Base-by-base conservation (phyloP, 306 rosid species). In the Vigna nakashimae region DNA sequence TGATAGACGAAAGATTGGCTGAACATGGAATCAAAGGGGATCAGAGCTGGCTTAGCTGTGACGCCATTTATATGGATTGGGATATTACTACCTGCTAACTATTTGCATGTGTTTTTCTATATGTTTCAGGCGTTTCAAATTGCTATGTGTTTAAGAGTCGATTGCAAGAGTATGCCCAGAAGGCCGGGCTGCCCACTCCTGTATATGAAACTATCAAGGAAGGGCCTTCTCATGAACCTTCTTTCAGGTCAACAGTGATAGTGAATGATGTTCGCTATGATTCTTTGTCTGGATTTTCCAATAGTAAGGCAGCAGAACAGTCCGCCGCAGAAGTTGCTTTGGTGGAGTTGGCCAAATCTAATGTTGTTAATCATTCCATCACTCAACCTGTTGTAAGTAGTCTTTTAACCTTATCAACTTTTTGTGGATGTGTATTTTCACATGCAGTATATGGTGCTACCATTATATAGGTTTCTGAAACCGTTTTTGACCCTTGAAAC, bases 311-410 rank as follows among this genome's bases (percentile, higher is more conserved):
- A 24, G 98, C 99, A 28, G 97, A 95, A 83, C 98, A 95, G 84
- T 95, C 96, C 9, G 99, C 98, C 69, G 97, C 99, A 0, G 99
- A 95, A 84, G 93, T 95, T 82, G 98, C 99, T 67, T 88, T 95
- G 45, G 36, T 56, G 80, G 96, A 90, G 85, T 80, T 95, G 84
- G 86, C 89, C 52, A 92, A 91, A 72, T 79, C 92, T 72, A 82
- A 76, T 81, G 90, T 78, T 78, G 83, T 86, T 52, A 82, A 86
- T 72, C 88, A 73, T 22, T 75, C 87, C 83, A 84, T 89, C 78
- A 75, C 88, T 45, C 96, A 80, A 36, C 97, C 98, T 68, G 91
- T 92, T 77, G 98, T 92, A 87, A 95, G 98, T 64, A 58, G 58
- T 77, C 77, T 69, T 26, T 58, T 28, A 64, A 45, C 15, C 7